These are phyloP conservation scores for Diaporthe amygdali DNA, from an alignment of 2,329 filamentous ascomycete species.

Conservation along the genomic window DNA sequence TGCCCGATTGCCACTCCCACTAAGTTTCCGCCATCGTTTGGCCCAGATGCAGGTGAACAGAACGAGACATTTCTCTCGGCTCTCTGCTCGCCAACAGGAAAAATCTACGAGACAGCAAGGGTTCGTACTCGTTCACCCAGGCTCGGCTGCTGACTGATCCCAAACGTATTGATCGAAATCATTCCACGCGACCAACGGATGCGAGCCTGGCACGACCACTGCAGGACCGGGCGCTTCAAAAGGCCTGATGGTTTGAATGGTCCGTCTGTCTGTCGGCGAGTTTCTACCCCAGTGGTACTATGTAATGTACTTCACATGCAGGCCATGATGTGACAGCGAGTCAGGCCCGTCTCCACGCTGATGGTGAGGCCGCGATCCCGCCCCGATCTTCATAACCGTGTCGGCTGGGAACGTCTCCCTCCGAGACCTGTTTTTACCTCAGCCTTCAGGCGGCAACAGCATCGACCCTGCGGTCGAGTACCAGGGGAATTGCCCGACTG, in stretches of 20 bases:
- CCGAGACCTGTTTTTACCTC: neutral
- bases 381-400: neutral
- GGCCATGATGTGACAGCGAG: constrained; percentile 10
- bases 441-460: neutral
- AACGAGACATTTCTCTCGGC: neutral
- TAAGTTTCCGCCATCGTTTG: constrained; percentile 12
- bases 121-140: neutral
- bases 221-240: neutral
- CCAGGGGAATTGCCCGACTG: neutral
- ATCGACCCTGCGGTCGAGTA: neutral
- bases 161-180: neutral
- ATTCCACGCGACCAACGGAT: neutral
- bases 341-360: constrained; percentile 10
- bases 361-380: constrained; percentile 13
- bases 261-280: neutral
- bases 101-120: neutral
- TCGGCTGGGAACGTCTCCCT: neutral
- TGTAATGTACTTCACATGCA: neutral
- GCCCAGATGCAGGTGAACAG: constrained; percentile 13
- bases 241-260: neutral
- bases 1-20: constrained; percentile 11
- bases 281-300: constrained; percentile 3
- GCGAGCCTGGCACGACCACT: neutral
- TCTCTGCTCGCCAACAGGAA: neutral
- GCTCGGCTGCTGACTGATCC: neutral